Base-by-base conservation (phyloP, 257 asterid species). In the Osmanthus fragrans region DNA sequence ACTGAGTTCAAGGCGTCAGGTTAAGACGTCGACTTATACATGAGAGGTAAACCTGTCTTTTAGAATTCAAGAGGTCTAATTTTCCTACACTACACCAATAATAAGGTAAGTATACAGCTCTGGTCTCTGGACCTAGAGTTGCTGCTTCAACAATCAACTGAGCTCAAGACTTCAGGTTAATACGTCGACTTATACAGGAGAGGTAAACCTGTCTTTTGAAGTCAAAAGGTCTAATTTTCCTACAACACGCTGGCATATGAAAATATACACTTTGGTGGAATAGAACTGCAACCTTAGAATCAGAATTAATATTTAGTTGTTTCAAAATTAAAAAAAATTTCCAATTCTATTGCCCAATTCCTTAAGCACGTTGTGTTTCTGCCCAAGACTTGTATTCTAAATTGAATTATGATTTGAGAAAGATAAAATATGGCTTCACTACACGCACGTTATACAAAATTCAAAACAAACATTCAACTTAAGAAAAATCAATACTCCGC, bases 131-230 rank as follows among this genome's bases (percentile, higher is more conserved):
- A 49, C 54, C 76, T 30, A 42, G 39, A 72, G 76, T 67, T 47
- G 16, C 23, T 72, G 66, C 66, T 72, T 72, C 76, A 49, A 73
- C 30, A 29, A 73, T 73, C 76, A 49, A 73, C 67, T 18, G 67
- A 49, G 32, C 76, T 47, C 29, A 54, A 42, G 76, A 73, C 15
- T 67, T 73, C 42, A 73, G 68, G 76, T 49, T 73, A 73, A 73
- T 47, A 49, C 15, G 15, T 18, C 1, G 63, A 19, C 63, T 16
- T 7, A 54, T 19, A 54, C 21, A 54, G 25, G 3, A 54, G n/a
- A 54, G 23, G n/a, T 16, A 7, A 54, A 54, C 23, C 63, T 54
- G 49, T 7, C n/a, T 54, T 54, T 54, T 19, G 63, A 54, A 54
- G 63, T 54, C 21, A 4, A 58, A 58, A n/a, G 16, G 67, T 21